phyloP scores from a whole-genome alignment of 768 basidiomycete species.

The Auriscalpium vulgare region DNA sequence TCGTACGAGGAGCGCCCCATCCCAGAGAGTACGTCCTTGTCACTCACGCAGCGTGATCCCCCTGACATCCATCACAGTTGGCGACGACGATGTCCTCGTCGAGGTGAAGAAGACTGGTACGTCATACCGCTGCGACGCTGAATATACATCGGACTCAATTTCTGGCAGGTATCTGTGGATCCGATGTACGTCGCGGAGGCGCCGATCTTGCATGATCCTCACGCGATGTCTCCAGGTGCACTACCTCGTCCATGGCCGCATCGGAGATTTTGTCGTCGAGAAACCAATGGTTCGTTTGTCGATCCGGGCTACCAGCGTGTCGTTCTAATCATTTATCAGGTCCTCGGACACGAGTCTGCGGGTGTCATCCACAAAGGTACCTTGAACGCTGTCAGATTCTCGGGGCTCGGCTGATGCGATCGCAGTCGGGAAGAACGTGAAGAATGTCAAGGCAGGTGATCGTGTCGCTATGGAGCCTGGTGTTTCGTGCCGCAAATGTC shows the following conservation, averaged over 20 bases:
- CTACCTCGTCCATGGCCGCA: constrained; percentile 70
- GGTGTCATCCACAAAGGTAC: constrained; percentile 67
- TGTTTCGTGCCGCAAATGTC: constrained; percentile 74
- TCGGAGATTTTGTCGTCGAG: constrained; percentile 73
- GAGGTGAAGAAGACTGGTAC: constrained; percentile 88
- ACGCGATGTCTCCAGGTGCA: constrained; percentile 45
- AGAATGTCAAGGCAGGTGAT: constrained; percentile 71
- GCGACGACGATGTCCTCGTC: constrained; percentile 74
- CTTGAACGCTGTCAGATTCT: too few species aligned
- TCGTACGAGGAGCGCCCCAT: constrained; percentile 69
- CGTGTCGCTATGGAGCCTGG: constrained; percentile 92
- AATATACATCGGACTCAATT: constrained; percentile 5
- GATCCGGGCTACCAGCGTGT: background rate
- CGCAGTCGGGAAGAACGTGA: constrained; percentile 70
- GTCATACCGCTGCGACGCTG: background rate
- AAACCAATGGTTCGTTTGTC: constrained; percentile 58
- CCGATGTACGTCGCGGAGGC: constrained; percentile 49
- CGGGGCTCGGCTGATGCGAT: too few species aligned
- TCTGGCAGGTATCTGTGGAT: constrained; percentile 76
- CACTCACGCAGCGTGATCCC: background rate
- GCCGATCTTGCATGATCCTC: constrained; percentile 7
- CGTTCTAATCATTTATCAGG: constrained; percentile 33
- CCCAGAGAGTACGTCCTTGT: constrained; percentile 48
- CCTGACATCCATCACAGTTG: constrained; percentile 33
- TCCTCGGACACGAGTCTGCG: constrained; percentile 90